Percentiles rank a stretch among this genome's conserved stretches.
These are phyloP conservation scores for Auricularia cornea DNA, from an alignment of 768 basidiomycete species.

Conservation along the genomic window DNA sequence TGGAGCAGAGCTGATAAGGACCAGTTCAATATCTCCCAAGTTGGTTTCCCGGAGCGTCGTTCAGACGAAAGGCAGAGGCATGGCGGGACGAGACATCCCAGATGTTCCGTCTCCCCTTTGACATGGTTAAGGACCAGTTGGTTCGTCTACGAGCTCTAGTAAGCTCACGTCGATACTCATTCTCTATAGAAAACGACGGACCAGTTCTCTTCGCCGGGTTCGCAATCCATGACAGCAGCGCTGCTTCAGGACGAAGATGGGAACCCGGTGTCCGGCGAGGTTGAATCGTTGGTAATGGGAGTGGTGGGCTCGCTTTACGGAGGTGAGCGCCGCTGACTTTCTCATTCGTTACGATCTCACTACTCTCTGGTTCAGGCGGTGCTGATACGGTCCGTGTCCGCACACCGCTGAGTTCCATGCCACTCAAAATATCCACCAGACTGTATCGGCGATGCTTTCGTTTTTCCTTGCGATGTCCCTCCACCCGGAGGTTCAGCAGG, in stretches of 20 bases:
- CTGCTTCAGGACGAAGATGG: not conserved
- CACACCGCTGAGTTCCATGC: not conserved
- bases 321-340: not conserved
- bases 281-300: not conserved
- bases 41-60: slow-evolving; percentile 19
- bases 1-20: not conserved
- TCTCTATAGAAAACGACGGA: too few species aligned
- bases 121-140: slow-evolving; percentile 6
- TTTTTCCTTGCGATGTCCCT: slow-evolving; percentile 17
- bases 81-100: slow-evolving; percentile 1
- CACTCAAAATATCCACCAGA: slow-evolving; percentile 3
- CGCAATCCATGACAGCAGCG: not conserved
- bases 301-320: not conserved
- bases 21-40: slow-evolving; percentile 15
- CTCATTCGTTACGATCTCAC: not conserved
- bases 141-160: slow-evolving; percentile 2
- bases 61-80: slow-evolving; percentile 9
- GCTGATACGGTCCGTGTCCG: not conserved
- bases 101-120: slow-evolving; percentile 7
- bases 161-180: not conserved
- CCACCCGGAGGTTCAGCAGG: slow-evolving; percentile 16
- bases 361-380: not conserved
- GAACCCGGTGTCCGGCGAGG: not conserved
- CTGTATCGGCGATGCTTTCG: slow-evolving; percentile 5
- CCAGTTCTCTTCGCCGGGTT: not conserved